phyloP scores from a whole-genome alignment of 148 eudicot genomes.

The Drosera capensis region DNA sequence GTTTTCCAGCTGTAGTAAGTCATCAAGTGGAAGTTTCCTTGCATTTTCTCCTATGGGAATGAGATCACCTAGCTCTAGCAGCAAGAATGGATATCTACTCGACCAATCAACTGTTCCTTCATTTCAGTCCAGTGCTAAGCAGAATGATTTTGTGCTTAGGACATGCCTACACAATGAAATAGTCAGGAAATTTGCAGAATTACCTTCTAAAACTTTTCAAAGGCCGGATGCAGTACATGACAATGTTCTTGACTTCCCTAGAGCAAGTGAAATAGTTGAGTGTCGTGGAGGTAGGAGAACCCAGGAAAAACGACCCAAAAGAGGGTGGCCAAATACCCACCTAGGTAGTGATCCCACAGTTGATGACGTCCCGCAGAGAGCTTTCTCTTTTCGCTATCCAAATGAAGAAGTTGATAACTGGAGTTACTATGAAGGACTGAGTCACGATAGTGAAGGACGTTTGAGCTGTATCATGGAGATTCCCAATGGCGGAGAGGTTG shows the following conservation, averaged over 20 bases:
- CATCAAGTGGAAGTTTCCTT: conserved; percentile 5
- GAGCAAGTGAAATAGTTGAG: conserved; percentile 2
- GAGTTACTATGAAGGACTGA: not conserved
- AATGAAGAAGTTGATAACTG: not conserved
- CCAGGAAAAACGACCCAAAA: not conserved
- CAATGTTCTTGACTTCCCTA: conserved; percentile 4
- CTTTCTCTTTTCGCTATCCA: not conserved
- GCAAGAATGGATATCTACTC: conserved; percentile 10
- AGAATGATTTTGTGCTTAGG: conserved; percentile 4
- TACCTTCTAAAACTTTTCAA: conserved; percentile 8
- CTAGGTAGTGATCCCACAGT: not conserved
- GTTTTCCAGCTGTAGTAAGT: conserved; percentile 3
- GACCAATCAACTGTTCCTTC: conserved; percentile 8
- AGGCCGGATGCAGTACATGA: conserved; percentile 6
- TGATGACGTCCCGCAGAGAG: not conserved
- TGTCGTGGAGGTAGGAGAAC: not conserved
- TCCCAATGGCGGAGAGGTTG: not conserved
- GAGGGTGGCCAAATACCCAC: not conserved
- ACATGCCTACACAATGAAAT: conserved; percentile 11
- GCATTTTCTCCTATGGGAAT: conserved; percentile 13
- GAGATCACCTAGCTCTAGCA: conserved; percentile 14
- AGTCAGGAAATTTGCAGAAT: conserved; percentile 8
- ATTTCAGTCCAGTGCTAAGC: conserved; percentile 10
- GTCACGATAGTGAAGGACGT: not conserved
- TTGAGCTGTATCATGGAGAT: not conserved